These are phyloP conservation scores for Amaranthus cruentus DNA, from an alignment of 148 eudicot genomes.

Conservation along the genomic window DNA sequence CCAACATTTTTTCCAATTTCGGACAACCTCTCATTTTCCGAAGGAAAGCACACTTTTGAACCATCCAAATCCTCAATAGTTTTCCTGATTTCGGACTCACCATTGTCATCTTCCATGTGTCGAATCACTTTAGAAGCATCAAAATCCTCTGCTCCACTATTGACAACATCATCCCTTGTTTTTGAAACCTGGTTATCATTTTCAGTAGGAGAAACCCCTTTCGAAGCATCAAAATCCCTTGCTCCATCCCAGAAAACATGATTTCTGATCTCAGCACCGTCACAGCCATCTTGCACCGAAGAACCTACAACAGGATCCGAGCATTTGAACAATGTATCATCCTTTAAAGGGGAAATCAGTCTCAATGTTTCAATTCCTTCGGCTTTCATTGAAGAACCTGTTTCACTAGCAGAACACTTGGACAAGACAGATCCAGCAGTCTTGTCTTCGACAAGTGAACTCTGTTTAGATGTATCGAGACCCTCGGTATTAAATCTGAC, in stretches of 20 bases:
- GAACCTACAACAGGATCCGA: not conserved
- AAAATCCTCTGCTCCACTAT: constrained; percentile 10
- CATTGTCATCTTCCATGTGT: constrained; percentile 21
- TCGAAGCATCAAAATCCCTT: constrained; percentile 14
- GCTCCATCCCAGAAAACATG: constrained; percentile 9
- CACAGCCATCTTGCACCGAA: not conserved
- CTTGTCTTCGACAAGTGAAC: not conserved
- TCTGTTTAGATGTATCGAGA: not conserved
- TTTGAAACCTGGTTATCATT: not conserved
- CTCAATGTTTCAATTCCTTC: not conserved
- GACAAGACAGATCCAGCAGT: not conserved
- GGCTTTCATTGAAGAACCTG: not conserved
- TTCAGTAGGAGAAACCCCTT: constrained; percentile 1
- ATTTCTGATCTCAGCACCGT: constrained; percentile 3
- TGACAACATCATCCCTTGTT: not conserved
- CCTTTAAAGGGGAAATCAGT: not conserved
- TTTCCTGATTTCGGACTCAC: constrained; percentile 1
- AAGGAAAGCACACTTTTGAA: constrained; percentile 15
- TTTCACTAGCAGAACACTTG: not conserved
- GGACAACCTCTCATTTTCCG: constrained; percentile 11
- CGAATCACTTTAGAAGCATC: constrained; percentile 11
- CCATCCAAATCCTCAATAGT: constrained; percentile 11
- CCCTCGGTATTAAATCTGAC: constrained; percentile 7
- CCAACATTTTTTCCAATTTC: constrained; percentile 10
- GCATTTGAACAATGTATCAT: not conserved